Percentiles rank a stretch among this genome's conserved stretches.
These are phyloP conservation scores for Musa acuminata DNA, from an alignment of 176 grass and related monocot genomes.

Conservation along the genomic window DNA sequence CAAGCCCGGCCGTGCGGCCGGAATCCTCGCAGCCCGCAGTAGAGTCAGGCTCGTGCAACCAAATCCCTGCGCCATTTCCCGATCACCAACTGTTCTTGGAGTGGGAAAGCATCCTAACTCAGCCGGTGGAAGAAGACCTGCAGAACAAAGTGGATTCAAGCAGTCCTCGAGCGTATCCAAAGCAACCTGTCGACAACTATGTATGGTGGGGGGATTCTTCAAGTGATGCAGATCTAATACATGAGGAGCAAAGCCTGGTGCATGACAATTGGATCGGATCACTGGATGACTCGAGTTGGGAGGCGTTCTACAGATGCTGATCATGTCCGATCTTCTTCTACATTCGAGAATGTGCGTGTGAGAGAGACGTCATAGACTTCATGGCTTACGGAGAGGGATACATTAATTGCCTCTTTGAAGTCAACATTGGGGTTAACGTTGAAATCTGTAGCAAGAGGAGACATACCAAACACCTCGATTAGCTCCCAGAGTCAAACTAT, in stretches of 20 bases:
- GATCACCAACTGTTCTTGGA: background rate
- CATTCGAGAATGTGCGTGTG: too few species aligned
- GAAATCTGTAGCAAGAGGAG: too few species aligned
- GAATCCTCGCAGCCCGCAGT: background rate
- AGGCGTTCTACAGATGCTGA: slow-evolving; percentile 41
- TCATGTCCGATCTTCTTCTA: background rate
- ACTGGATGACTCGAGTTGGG: slow-evolving; percentile 41
- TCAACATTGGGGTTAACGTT: too few species aligned
- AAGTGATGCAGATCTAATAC: background rate
- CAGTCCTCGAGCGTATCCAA: slow-evolving; percentile 18
- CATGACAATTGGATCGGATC: slow-evolving; percentile 35
- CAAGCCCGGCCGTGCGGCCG: background rate
- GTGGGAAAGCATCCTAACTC: slow-evolving; percentile 12
- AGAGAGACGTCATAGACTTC: too few species aligned
- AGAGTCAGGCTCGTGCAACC: too few species aligned
- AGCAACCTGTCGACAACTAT: slow-evolving; percentile 26
- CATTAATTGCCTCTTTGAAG: too few species aligned
- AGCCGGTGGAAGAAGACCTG: slow-evolving; percentile 27
- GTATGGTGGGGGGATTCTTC: background rate
- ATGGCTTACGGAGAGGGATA: too few species aligned
- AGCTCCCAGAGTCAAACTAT: too few species aligned
- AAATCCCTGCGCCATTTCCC: background rate
- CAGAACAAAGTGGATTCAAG: background rate
- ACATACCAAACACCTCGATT: too few species aligned
- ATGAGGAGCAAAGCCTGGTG: slow-evolving; percentile 26